phyloP scores from a whole-genome alignment of 2,329 filamentous ascomycete genomes.

The Aureobasidium zeae region DNA sequence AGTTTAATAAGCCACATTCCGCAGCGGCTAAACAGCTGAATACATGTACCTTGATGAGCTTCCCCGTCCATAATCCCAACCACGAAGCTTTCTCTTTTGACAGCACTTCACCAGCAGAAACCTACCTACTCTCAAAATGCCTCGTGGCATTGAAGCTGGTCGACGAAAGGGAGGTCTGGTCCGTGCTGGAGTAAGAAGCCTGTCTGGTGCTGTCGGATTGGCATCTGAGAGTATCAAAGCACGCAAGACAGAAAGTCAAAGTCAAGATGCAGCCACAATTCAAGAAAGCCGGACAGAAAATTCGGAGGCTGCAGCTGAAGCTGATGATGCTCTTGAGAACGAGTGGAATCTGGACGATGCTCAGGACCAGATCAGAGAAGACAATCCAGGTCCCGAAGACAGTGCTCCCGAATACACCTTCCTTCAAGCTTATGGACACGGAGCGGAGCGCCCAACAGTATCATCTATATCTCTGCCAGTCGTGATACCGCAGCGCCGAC shows the following conservation, averaged over 20 bases:
- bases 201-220: slow-evolving; percentile 2
- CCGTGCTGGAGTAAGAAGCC: neutral
- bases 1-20: no score
- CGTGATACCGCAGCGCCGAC: neutral
- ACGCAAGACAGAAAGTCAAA: neutral
- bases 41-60: no score
- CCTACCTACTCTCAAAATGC: no score
- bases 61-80: no score
- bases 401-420: neutral
- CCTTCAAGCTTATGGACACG: neutral
- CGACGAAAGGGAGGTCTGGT: slow-evolving; percentile 6
- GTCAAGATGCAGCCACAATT: neutral
- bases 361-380: slow-evolving; percentile 1
- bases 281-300: neutral
- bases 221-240: neutral
- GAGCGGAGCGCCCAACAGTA: neutral
- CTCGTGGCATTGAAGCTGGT: neutral
- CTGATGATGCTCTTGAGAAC: slow-evolving; percentile 3
- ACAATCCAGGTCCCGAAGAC: neutral
- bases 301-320: neutral
- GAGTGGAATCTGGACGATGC: slow-evolving; percentile 7
- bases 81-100: no score
- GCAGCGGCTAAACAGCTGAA: no score
- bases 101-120: no score
- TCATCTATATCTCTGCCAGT: neutral